Percentiles rank a stretch among this genome's conserved stretches.
phyloP scores from a whole-genome alignment of 2,329 filamentous ascomycete species.

The Colletotrichum sp. region DNA sequence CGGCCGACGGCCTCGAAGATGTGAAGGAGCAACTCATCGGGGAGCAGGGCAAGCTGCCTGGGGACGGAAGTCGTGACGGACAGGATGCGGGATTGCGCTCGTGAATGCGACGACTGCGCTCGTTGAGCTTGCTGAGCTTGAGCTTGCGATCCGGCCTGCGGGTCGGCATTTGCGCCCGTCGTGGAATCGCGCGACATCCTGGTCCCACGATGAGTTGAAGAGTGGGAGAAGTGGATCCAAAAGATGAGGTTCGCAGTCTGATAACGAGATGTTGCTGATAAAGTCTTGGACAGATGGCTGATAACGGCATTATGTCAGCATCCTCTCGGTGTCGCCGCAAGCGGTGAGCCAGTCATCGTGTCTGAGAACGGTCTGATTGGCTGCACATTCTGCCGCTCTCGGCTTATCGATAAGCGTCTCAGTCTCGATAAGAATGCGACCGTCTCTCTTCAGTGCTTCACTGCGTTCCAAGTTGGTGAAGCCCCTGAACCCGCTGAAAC shows the following conservation, averaged over 20 bases:
- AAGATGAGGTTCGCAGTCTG: background rate
- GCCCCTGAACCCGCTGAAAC: background rate
- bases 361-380: background rate
- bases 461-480: background rate
- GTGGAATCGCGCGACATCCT: conserved; percentile 8
- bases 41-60: conserved; percentile 32
- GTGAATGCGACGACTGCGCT: background rate
- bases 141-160: background rate
- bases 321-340: background rate
- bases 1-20: conserved; percentile 42
- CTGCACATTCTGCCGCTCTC: background rate
- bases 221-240: background rate
- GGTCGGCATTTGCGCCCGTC: background rate
- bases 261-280: background rate
- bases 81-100: background rate
- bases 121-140: background rate
- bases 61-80: background rate
- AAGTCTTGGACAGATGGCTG: background rate
- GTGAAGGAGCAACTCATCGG: conserved; percentile 43
- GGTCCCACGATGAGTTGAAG: conserved; percentile 3
- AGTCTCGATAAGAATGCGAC: background rate
- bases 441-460: background rate
- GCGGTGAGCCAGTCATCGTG: background rate
- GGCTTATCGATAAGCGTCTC: background rate
- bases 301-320: background rate